A percentile compares a stretch with the other conserved stretches of the same genome.
phyloP scores from a whole-genome alignment of 371 early-diverging fungal species.

The Haplosporangium sp. region DNA sequence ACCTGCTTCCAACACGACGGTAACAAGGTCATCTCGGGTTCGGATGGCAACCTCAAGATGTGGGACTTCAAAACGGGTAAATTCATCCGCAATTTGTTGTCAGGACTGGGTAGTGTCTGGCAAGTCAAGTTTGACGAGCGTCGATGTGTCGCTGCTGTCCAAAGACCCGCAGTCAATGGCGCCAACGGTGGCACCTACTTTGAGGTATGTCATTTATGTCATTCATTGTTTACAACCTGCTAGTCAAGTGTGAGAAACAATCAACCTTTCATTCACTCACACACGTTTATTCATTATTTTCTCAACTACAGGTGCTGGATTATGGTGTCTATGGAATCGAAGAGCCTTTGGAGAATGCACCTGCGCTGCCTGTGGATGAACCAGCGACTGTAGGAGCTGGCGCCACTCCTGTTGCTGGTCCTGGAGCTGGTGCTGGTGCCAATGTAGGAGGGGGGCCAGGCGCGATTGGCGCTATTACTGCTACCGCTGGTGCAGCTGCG shows the following conservation, averaged over 20 bases:
- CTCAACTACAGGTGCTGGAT: constrained; percentile 52
- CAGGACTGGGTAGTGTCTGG: constrained; percentile 88
- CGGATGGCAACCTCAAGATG: constrained; percentile 93
- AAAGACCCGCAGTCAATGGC: constrained; percentile 60
- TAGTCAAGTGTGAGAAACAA: neutral
- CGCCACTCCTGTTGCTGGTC: constrained; percentile 15
- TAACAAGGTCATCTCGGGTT: constrained; percentile 90
- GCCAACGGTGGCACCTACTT: constrained; percentile 60
- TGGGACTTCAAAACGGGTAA: constrained; percentile 91
- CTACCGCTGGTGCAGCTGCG: constrained; percentile 2
- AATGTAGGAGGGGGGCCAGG: constrained; percentile 4
- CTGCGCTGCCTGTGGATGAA: constrained; percentile 43
- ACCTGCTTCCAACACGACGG: constrained; percentile 96
- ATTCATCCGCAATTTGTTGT: constrained; percentile 80
- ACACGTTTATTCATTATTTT: neutral
- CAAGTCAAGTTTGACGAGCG: constrained; percentile 89
- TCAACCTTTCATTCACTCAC: neutral
- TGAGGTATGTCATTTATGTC: constrained; percentile 42
- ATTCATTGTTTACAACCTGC: neutral
- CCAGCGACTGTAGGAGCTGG: constrained; percentile 15
- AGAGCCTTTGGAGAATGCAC: constrained; percentile 54
- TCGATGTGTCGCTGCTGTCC: constrained; percentile 88
- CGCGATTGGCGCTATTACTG: constrained; percentile 1
- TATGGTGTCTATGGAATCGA: constrained; percentile 64
- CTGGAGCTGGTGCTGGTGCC: constrained; percentile 3